Conservation (phyloP, 495 filamentous ascomycete species). For the Jackrogersella multiformis region DNA sequence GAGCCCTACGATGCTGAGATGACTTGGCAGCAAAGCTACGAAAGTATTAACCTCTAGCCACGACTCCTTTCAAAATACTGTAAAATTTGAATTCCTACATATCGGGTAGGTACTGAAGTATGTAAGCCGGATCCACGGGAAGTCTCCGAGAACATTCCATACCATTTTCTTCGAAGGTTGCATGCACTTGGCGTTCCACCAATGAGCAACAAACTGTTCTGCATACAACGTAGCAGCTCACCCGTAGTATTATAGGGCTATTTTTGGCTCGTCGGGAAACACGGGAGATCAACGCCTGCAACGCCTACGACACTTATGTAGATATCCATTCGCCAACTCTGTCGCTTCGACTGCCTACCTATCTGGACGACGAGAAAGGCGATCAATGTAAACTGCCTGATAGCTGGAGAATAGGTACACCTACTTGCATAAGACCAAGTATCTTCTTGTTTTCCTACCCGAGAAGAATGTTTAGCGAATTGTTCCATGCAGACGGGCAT, state of each 20-base stretch:
- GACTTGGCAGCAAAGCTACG: background rate
- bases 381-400: slow-evolving; percentile 25
- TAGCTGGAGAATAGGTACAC: too few species aligned
- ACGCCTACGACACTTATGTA: background rate
- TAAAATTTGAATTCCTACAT: too few species aligned
- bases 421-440: slow-evolving; percentile 10
- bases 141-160: slow-evolving; percentile 19
- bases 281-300: slow-evolving; percentile 39
- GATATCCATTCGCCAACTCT: slow-evolving; percentile 12
- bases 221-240: slow-evolving; percentile 41
- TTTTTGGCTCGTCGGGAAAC: slow-evolving; percentile 42
- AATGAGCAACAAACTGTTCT: slow-evolving; percentile 35
- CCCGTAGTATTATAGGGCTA: slow-evolving; percentile 22
- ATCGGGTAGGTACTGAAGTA: too few species aligned
- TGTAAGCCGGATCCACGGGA: slow-evolving; percentile 30
- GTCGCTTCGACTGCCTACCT: slow-evolving; percentile 33
- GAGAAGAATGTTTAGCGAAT: slow-evolving; percentile 33
- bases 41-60: background rate
- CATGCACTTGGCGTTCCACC: slow-evolving; percentile 19
- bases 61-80: background rate
- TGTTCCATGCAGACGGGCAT: slow-evolving; percentile 38
- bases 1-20: slow-evolving; percentile 15
- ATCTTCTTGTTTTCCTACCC: slow-evolving; percentile 8
- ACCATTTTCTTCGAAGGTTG: slow-evolving; percentile 16
- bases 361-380: slow-evolving; percentile 14